phyloP scores from a whole-genome alignment of 2,329 filamentous ascomycete genomes.

The Fusarium abutilonis region DNA sequence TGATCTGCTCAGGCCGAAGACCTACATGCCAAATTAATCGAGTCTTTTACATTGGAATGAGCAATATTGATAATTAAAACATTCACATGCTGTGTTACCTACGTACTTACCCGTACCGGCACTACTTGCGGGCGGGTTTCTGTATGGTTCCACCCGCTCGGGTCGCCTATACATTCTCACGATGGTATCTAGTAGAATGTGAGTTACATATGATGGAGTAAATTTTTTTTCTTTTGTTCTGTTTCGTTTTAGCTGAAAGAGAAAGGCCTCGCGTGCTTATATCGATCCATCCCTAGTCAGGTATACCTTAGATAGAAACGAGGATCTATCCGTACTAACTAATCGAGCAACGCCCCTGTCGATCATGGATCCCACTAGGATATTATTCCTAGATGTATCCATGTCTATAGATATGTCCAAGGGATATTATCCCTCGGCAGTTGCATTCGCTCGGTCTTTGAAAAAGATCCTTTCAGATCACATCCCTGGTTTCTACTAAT shows the following conservation, averaged over 20 bases:
- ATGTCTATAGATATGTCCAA: no score
- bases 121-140: background rate
- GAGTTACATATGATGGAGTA: background rate
- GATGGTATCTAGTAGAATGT: background rate
- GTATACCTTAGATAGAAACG: background rate
- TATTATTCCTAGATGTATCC: background rate
- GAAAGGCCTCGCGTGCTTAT: background rate
- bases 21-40: no score
- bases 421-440: background rate
- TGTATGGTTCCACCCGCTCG: conserved; percentile 1
- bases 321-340: background rate
- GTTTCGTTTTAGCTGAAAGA: background rate
- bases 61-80: background rate
- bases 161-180: background rate
- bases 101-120: background rate
- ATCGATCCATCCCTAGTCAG: background rate
- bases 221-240: no score
- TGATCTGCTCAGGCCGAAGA: no score
- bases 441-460: conserved; percentile 10
- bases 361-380: conserved; percentile 28
- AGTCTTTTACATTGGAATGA: no score
- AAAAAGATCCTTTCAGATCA: background rate
- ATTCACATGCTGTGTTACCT: background rate
- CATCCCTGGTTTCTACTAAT: background rate
- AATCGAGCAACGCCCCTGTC: conserved; percentile 25